A percentile compares a stretch with the other conserved stretches of the same genome.
These are phyloP conservation scores for Fusarium graminum DNA, from an alignment of 2,329 filamentous ascomycete genomes.

Conservation along the genomic window DNA sequence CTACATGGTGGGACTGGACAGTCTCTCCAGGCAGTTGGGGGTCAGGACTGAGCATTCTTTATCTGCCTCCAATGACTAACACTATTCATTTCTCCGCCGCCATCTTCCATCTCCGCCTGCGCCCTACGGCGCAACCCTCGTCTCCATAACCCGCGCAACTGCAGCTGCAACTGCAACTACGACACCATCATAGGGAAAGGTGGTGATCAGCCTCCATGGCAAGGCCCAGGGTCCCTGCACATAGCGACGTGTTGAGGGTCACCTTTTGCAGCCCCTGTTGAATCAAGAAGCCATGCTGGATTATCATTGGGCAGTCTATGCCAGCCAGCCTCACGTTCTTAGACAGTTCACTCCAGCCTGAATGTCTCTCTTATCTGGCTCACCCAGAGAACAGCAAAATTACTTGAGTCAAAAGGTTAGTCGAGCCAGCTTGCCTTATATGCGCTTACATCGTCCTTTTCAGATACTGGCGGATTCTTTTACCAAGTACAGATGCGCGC, in stretches of 20 bases:
- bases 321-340: conserved; percentile 18
- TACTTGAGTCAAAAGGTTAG: conserved; percentile 2
- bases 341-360: conserved; percentile 12
- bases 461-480: background rate
- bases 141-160: conserved; percentile 17
- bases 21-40: conserved; percentile 11
- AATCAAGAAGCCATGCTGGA: conserved; percentile 12
- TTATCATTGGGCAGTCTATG: conserved; percentile 9
- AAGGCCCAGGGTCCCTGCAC: conserved; percentile 42
- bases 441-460: background rate
- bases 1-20: conserved; percentile 6
- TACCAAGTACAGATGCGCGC: conserved; percentile 18
- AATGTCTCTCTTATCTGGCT: conserved; percentile 15
- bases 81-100: conserved; percentile 10
- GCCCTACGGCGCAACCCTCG: conserved; percentile 2
- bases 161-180: conserved; percentile 24
- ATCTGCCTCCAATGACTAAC: conserved; percentile 18
- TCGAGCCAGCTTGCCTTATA: background rate
- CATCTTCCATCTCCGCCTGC: conserved; percentile 7
- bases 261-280: conserved; percentile 32
- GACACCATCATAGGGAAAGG: conserved; percentile 36
- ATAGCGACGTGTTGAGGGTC: conserved; percentile 31
- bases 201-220: conserved; percentile 41
- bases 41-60: conserved; percentile 11
- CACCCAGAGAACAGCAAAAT: conserved; percentile 3